phyloP scores from a whole-genome alignment of 331 rosid species.

The Prunus yedoensis region DNA sequence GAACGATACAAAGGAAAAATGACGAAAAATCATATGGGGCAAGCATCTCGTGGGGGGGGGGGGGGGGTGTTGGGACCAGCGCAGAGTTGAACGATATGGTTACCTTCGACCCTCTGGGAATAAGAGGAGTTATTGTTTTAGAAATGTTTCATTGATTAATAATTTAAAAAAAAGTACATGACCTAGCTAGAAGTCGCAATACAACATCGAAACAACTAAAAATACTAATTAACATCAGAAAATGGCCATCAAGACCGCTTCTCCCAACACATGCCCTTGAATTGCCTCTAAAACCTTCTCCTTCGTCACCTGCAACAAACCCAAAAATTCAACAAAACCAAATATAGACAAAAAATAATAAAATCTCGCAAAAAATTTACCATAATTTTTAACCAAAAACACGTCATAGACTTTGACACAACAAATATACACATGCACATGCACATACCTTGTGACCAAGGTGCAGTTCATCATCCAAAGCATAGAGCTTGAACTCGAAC shows the following conservation, averaged over 20 bases:
- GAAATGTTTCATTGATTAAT: too few relatives aligned
- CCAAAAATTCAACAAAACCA: not conserved
- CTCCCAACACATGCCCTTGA: constrained; percentile 70
- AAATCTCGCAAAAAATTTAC: too few relatives aligned
- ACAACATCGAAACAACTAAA: not conserved
- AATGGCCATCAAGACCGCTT: constrained; percentile 48
- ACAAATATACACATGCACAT: not conserved
- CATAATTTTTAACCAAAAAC: too few relatives aligned
- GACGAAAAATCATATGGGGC: too few relatives aligned
- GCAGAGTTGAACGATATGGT: too few relatives aligned
- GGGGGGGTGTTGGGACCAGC: too few relatives aligned
- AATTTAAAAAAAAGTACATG: not conserved
- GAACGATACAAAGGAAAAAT: too few relatives aligned
- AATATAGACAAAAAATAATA: not conserved
- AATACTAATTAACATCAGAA: constrained; percentile 19
- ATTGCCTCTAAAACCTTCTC: constrained; percentile 63
- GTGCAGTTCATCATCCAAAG: constrained; percentile 59
- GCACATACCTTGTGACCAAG: constrained; percentile 64
- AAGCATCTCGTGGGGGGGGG: too few relatives aligned
- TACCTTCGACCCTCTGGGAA: too few relatives aligned
- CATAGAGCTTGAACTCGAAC: constrained; percentile 64
- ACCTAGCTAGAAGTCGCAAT: not conserved
- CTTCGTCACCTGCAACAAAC: constrained; percentile 54
- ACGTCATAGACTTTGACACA: too few relatives aligned
- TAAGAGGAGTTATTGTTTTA: too few relatives aligned